These are phyloP conservation scores for Bruguiera parviflora DNA, from an alignment of 345 rosid species.

Conservation along the genomic window DNA sequence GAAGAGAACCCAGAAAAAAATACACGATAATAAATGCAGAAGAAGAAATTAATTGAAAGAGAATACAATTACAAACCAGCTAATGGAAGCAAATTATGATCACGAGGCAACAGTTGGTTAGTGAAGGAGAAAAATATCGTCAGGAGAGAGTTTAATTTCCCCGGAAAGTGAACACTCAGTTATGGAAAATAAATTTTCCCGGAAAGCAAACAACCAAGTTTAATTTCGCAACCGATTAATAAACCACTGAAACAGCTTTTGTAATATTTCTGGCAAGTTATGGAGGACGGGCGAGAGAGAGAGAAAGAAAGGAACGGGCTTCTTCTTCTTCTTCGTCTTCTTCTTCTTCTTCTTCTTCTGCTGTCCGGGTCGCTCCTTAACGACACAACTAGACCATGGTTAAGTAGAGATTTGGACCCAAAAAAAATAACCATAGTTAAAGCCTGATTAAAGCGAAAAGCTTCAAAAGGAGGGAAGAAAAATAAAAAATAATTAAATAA, in stretches of 20 bases:
- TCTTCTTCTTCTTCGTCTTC: not conserved
- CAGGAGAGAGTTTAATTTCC: conserved; percentile 16
- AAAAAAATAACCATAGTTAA: conserved; percentile 40
- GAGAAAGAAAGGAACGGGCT: not conserved
- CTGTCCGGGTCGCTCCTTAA: conserved; percentile 23
- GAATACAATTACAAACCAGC: conserved; percentile 34
- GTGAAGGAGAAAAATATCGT: conserved; percentile 14
- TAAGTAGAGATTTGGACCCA: conserved; percentile 15
- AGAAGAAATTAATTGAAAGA: conserved; percentile 10
- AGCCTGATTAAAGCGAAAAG: not conserved
- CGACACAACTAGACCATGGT: conserved; percentile 35
- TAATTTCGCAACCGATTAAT: conserved; percentile 9
- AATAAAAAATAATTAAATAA: no score
- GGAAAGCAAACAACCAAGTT: conserved; percentile 20
- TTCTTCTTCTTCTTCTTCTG: not conserved
- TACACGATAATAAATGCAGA: conserved; percentile 13
- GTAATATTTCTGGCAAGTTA: conserved; percentile 4
- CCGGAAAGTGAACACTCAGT: conserved; percentile 11
- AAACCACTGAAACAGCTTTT: conserved; percentile 12
- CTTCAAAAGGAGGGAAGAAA: not conserved
- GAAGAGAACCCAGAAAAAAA: conserved; percentile 28
- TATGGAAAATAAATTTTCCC: conserved; percentile 1
- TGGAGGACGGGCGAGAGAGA: not conserved
- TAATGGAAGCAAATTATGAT: conserved; percentile 19
- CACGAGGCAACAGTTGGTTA: conserved; percentile 15